Conservation (phyloP, 176 grass and related monocot genomes). For the Aegilops tauschii region DNA sequence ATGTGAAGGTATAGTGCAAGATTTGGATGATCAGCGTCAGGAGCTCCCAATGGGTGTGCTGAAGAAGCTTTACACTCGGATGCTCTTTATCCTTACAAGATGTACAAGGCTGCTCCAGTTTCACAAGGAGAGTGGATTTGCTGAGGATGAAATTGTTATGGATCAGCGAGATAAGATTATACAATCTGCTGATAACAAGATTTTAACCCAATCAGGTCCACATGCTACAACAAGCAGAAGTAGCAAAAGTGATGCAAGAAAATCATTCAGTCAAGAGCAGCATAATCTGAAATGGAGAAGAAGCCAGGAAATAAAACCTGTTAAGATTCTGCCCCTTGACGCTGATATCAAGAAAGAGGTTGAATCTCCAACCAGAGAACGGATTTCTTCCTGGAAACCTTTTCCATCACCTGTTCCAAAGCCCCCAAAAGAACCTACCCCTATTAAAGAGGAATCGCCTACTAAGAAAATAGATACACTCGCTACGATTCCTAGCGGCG, state of each 20-base stretch:
- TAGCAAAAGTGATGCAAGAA: constrained; percentile 63
- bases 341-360: constrained; percentile 58
- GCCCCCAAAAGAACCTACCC: constrained; percentile 38
- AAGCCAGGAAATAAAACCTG: constrained; percentile 95
- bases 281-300: constrained; percentile 94
- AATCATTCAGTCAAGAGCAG: constrained; percentile 97
- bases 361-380: constrained; percentile 67
- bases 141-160: constrained; percentile 79
- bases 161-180: constrained; percentile 74
- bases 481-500: constrained; percentile 31
- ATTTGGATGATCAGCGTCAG: constrained; percentile 95
- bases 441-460: constrained; percentile 36
- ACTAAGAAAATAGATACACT: constrained; percentile 47
- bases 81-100: constrained; percentile 97
- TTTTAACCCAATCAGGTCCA: constrained; percentile 37
- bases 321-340: constrained; percentile 54
- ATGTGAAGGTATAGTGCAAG: constrained; percentile 99
- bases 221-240: constrained; percentile 39
- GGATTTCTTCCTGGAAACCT: constrained; percentile 82
- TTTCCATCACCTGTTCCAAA: constrained; percentile 62
- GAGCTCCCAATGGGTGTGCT: constrained; percentile 83
- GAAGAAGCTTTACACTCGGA: constrained; percentile 94
- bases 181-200: constrained; percentile 74
- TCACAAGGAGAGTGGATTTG: constrained; percentile 94
- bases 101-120: constrained; percentile 98